Conservation (phyloP, 306 rosid genomes). For the Medicago ruthenica region DNA sequence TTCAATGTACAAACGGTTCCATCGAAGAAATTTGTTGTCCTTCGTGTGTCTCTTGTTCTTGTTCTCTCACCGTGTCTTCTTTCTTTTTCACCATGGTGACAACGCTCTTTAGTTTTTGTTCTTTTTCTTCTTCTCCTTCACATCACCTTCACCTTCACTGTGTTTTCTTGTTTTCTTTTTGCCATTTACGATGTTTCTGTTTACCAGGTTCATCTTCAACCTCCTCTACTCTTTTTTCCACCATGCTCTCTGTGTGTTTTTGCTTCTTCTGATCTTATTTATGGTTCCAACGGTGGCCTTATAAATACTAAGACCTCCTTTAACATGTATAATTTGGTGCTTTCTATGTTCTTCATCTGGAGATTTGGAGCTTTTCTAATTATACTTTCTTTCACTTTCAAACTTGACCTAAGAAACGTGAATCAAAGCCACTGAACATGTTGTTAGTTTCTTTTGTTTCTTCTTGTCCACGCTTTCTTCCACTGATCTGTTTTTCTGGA, state of each 20-base stretch:
- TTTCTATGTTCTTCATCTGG: background rate
- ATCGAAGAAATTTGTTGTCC: background rate
- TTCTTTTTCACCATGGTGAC: background rate
- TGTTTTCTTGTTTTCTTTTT: background rate
- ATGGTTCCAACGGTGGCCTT: constrained; percentile 6
- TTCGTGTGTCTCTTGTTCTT: background rate
- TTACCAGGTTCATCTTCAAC: background rate
- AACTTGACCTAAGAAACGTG: background rate
- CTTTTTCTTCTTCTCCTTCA: background rate
- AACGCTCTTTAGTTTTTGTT: background rate
- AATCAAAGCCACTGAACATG: constrained; percentile 39
- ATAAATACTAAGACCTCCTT: constrained; percentile 39
- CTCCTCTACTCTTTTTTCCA: background rate
- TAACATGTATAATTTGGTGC: constrained; percentile 34
- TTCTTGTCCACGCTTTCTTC: background rate
- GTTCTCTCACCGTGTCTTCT: background rate
- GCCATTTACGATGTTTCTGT: constrained; percentile 9
- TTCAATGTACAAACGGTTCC: constrained; percentile 29
- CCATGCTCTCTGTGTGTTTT: background rate
- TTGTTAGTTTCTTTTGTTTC: constrained; percentile 20
- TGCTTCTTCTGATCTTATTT: background rate
- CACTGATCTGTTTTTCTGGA: constrained; percentile 21
- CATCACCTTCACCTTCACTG: no score
- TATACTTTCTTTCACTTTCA: constrained; percentile 8
- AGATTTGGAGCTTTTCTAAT: constrained; percentile 26